Conservation (phyloP, 108 stramenopile species). For the Cyclotella atomus region DNA sequence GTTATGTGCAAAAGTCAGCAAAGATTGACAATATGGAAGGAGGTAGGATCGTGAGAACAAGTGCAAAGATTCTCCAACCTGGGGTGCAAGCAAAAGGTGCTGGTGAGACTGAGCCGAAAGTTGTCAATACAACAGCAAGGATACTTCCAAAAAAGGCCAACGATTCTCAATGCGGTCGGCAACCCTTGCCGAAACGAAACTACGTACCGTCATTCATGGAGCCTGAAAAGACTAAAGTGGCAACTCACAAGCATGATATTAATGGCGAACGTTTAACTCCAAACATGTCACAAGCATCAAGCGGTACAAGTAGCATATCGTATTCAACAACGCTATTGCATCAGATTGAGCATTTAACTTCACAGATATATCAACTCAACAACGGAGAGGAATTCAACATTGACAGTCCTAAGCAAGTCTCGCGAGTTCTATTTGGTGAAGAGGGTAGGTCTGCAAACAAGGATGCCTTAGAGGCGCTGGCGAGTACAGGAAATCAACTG, state of each 20-base stretch:
- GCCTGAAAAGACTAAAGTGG: constrained; percentile 25
- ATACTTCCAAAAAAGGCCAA: not conserved
- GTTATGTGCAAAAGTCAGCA: not conserved
- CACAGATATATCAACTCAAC: constrained; percentile 55
- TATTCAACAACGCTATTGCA: constrained; percentile 20
- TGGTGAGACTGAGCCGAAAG: not conserved
- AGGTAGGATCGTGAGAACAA: not conserved
- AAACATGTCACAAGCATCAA: constrained; percentile 21
- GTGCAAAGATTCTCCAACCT: not conserved
- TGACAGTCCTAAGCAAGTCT: constrained; percentile 75
- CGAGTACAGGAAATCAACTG: constrained; percentile 58
- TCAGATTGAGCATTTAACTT: constrained; percentile 36
- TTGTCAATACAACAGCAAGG: not conserved
- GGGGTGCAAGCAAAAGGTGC: not conserved
- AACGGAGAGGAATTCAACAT: constrained; percentile 66
- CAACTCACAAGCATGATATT: not conserved
- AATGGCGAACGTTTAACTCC: not conserved
- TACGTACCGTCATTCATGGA: constrained; percentile 41
- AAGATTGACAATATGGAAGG: not conserved
- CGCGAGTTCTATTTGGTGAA: constrained; percentile 68
- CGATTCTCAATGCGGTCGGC: not conserved
- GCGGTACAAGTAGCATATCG: constrained; percentile 23
- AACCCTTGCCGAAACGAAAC: not conserved
- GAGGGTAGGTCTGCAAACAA: constrained; percentile 66
- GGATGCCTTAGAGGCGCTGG: constrained; percentile 75